phyloP scores from a whole-genome alignment of 371 early-diverging fungal genomes.

The Rhizopus arrhizus region DNA sequence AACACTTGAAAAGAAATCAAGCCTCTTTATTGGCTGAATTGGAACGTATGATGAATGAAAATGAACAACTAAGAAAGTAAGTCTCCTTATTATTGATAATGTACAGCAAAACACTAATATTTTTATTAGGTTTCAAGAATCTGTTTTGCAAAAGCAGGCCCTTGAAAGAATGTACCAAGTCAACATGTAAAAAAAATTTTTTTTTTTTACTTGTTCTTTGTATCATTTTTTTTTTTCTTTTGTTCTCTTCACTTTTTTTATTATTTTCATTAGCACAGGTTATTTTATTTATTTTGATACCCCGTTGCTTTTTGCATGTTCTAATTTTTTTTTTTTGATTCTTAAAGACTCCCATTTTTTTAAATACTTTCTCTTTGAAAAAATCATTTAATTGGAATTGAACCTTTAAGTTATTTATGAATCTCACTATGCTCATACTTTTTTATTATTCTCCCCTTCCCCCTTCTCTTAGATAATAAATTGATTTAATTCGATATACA shows the following conservation, averaged over 20 bases:
- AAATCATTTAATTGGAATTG: too few relatives aligned
- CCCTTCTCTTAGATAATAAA: neutral
- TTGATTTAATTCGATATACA: neutral
- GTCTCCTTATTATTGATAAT: conserved; percentile 1
- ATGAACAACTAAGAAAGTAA: conserved; percentile 51
- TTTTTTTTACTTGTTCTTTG: neutral
- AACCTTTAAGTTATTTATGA: conserved; percentile 10
- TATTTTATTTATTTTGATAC: conserved; percentile 6
- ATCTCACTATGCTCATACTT: neutral
- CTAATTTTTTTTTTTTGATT: conserved; percentile 1
- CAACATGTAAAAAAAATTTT: conserved; percentile 39
- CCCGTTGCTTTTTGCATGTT: conserved; percentile 4
- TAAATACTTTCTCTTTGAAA: neutral
- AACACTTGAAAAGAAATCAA: conserved; percentile 53
- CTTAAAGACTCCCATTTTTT: conserved; percentile 2
- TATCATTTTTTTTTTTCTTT: conserved; percentile 2
- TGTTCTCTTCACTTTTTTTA: conserved; percentile 1
- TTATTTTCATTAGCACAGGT: conserved; percentile 6
- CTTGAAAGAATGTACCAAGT: conserved; percentile 58
- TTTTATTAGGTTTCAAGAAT: conserved; percentile 46
- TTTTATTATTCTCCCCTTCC: neutral
- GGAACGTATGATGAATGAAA: conserved; percentile 51
- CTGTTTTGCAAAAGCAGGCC: conserved; percentile 53
- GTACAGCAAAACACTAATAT: neutral
- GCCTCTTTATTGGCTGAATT: conserved; percentile 46